Base-by-base conservation (phyloP, 108 stramenopile species). In the Cyclotella atomus region DNA sequence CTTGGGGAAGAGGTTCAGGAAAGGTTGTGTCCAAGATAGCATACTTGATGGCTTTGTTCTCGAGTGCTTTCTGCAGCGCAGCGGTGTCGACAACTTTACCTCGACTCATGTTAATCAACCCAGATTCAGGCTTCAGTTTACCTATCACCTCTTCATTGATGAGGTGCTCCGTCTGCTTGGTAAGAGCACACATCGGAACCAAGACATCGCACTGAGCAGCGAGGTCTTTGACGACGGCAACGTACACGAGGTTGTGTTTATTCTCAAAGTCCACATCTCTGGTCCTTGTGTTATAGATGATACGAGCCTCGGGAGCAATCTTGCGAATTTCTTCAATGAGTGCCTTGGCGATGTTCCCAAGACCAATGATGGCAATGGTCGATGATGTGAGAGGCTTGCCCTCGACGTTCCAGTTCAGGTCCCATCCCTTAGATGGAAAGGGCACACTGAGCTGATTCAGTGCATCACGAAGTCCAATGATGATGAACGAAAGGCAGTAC, bases 21-120 rank as follows among this genome's bases (percentile, higher is more conserved):
- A 62, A 68, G 25, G 87, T 88, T 1, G 85, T 84, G 44, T 88
- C 87, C 55, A 88, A 52, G 65, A 88, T 85, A 27, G 87, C 87
- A 63, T 88, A 80, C 20, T 66, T 57, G 34, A 88, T 57, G 20
- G 65, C 25, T 19, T 64, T 67, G 20, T 77, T 76, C 25, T 85
- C 68, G 24, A 88, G 63, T 23, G 85, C 85, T 32, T 75, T 34
- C 15, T 62, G 44, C 53, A 87, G 43, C 5, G 82, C 87, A 47
- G 68, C 77, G 7, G 83, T 83, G 46, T 85, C 85, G 16, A 88
- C 85, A 49, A 88, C 81, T 52, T 79, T 81, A 38, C 87, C 87
- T n/a, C 87, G 75, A 14, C 85, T 65, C 68, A 88, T 84, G 63
- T 88, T 88, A 54, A 88, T 84, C 44, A 88, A 72, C 45, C 79